Evolutionary conservation across 164 flowering plant species (phyloP), one percentile per base, ranked within the genome.

Genomic region (Kingdonia uniflora): DNA sequence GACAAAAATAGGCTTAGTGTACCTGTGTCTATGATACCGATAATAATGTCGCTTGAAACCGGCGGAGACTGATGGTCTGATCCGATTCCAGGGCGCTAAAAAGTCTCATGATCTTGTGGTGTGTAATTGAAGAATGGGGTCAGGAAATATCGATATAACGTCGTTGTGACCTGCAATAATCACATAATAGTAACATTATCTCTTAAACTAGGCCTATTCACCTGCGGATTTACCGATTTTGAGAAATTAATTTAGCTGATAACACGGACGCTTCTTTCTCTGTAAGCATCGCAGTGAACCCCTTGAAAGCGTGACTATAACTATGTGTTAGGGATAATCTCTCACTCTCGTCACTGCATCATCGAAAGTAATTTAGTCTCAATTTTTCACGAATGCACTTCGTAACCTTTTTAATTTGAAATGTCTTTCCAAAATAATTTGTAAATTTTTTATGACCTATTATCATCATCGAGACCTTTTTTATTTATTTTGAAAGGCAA

Each of bases 261-360:
- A 87, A 54, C 13, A 52, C 26, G 59, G 84, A 69, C 53, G 90
- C 94, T 78, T 87, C 87, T n/a, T 61, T 51, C 55, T 72, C 69
- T 1, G 96, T 87, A 25, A 87, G 92, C 76, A 87, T 60, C 46
- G 90, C 92, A 54, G 94, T 80, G 79, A 87, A 87, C 2, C 96
- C 96, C 60, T 55, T 80, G 33, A 87, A 74, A 60, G 84, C 84
- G 70, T 82, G 86, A 43, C 55, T 59, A 58, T 84, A 84, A 23
- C 74, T 76, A 65, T 87, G 87, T 41, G 72, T 65, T 33, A 79
- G 29, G 14, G 71, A 60, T 44, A 64, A 47, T 64, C 83, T 75
- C 33, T 67, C 78, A 16, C 65, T 79, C 55, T 81, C 78, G 50
- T 73, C 59, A 15, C 91, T 84, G 78, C 61, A 42, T 59, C 49